Evolutionary conservation across 2,329 filamentous ascomycete species (phyloP), one percentile per base, ranked within the genome.

Genomic region (Sporothrix brunneoviolacea): DNA sequence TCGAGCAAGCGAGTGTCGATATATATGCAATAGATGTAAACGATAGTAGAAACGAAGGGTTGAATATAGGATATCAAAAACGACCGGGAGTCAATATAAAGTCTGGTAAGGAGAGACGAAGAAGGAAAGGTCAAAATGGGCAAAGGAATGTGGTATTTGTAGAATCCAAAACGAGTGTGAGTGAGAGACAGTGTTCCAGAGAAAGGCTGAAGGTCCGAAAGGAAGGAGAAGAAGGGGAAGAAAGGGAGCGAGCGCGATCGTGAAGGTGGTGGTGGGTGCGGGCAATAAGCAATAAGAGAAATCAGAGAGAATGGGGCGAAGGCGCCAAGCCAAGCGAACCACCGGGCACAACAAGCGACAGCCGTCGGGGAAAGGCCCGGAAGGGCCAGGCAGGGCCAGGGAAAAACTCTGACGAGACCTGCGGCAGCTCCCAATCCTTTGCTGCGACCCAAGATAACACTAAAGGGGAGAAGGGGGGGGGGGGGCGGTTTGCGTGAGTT

Each of bases 141-240:
- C 15, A 13, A 45, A 45, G 42, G 32, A 51, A 39, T 50, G 38
- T 49, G 28, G 45, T 24, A 33, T 40, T 48, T 47, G 32, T 48
- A 48, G 13, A 48, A 48, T 30, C 15, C 37, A 28, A 39, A 28
- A 13, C 32, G 47, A 39, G 39, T 41, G 39, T 48, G 44, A 32
- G 36, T 41, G 28, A 47, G 37, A 27, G 24, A 21, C 15, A 21
- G 19, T 47, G 28, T 38, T 47, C 36, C 36, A 54, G 48, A 50
- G 42, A 52, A 27, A 48, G 51, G 44, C 41, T 36, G 48, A 41
- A 30, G 33, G 38, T 51, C 24, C 41, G 42, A 46, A 48, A 33
- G 35, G 30, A 51, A 28, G 22, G 28, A 48, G 32, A 35, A 40
- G 18, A 16, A 48, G n/a, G 45, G 45, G 43, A 40, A 46, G 35